Evolutionary conservation across 2,329 filamentous ascomycete species (phyloP), one percentile per base, ranked within the genome.

Genomic region (Claviceps sp.): DNA sequence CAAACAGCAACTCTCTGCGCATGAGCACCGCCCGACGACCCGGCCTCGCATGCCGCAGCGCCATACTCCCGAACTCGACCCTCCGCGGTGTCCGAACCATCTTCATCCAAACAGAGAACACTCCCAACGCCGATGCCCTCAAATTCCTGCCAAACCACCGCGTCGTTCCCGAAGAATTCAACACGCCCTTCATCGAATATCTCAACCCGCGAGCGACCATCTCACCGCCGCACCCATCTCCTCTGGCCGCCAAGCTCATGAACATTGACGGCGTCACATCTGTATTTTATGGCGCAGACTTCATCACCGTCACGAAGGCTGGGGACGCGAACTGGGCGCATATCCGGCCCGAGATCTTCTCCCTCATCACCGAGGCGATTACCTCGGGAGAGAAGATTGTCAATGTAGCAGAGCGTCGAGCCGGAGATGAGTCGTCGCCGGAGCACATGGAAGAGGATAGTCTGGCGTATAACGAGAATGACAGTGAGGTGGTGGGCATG

Each of bases 71-170:
- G 54, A 52, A 45, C 51, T 45, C 50, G 50, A 49, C 22, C 54
- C 50, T 49, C 56, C 45, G 51, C 50, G 70, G 71, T 48, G 66
- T 66, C 54, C 83, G 91, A 57, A 89, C 82, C 23, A 95, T 98
- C 68, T 98, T 97, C 74, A 98, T 98, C 64, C 93, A 98, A 71
- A 97, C 91, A 5, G 91, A 97, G 65, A 80, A 78, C 58, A 98
- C 93, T 1, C 93, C 93, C 26, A 98, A 98, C 69, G 76, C 82
- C n/a, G 89, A 97, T 72, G 90, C 89, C 37, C 78, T 97, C 62
- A 98, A 98, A 72, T 98, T 98, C 71, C 79, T 94, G 40, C 93
- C 93, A 2, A 95, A 96, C 70, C 83, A 88, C 68, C 80, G 79
- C 40, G 82, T 98, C 49, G 78, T 98, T 1, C 91, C 93, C 22